Evolutionary conservation across 148 eudicot species (phyloP), one percentile per base, ranked within the genome.

Genomic region (Polygonum maritimum): DNA sequence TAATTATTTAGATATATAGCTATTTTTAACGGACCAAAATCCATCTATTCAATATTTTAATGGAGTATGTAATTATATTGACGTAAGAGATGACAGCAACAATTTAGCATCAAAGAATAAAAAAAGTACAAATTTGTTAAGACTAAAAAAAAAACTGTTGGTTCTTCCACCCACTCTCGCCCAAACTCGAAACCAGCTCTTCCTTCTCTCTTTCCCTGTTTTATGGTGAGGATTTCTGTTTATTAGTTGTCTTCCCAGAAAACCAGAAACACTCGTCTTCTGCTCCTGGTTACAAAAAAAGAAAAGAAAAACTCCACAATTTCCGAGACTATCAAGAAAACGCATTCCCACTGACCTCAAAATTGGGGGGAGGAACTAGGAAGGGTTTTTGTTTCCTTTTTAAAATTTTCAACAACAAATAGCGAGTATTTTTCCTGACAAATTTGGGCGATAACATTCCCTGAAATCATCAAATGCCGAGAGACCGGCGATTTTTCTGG

Each of bases 401-500:
- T 7, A 6, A 6, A 6, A 6, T 21, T 22, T 1, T 1, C 12
- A 57, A 1, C 63, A 57, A 21, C 10, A 57, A 19, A 57, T 9
- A 6, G 21, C 1, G 1, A 19, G 63, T 2, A 2, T 8, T 2
- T 60, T 58, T 60, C 8, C 67, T 60, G 67, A 60, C 67, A 10
- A 60, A 60, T 26, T 18, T 60, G 5, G n/a, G 71, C 41, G 21
- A 67, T 67, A 67, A 67, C 44, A 62, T 67, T 67, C 71, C 44
- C 45, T 72, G 69, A 38, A 78, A 41, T 22, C 65, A 60, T 44
- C 63, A 76, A 79, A 85, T 85, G 87, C 73, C 55, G 79, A 57
- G 54, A 54, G 70, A 71, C 67, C 69, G 78, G 82, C 80, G 80
- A 54, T 76, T 79, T 79, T 80, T 77, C 31, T 80, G 79, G 80